Conservation (phyloP, 2,329 filamentous ascomycete species). For the Xylariaceae sp. region DNA sequence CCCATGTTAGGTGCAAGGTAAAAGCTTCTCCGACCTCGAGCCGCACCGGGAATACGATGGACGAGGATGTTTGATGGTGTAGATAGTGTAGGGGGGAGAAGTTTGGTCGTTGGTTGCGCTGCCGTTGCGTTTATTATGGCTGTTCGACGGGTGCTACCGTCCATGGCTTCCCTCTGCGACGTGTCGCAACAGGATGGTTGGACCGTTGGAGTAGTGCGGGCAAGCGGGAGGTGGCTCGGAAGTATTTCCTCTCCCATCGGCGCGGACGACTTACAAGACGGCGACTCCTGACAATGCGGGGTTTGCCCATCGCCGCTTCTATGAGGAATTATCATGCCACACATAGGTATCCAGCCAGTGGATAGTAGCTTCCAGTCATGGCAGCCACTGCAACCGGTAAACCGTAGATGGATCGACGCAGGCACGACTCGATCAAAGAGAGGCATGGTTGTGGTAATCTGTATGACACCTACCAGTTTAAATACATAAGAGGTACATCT, state of each 20-base stretch:
- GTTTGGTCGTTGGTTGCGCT: not conserved
- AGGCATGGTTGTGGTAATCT: no score
- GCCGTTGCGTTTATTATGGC: not conserved
- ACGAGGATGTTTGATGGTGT: not conserved
- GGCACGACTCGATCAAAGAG: no score
- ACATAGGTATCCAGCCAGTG: not conserved
- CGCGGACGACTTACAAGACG: conserved; percentile 14
- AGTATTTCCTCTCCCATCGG: conserved; percentile 13
- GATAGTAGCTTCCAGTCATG: not conserved
- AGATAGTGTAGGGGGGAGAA: no score
- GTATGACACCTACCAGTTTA: no score
- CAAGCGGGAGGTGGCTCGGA: conserved; percentile 9
- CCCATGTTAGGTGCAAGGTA: conserved; percentile 3
- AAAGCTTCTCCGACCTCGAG: no score
- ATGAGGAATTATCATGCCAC: conserved; percentile 3
- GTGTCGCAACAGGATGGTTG: conserved; percentile 8
- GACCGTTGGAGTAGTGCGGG: not conserved
- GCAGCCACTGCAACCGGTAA: not conserved
- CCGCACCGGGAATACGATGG: no score
- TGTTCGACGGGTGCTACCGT: not conserved
- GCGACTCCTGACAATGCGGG: conserved; percentile 18
- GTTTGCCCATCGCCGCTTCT: conserved; percentile 16
- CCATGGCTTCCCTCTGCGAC: conserved; percentile 6
- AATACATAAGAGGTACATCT: no score
- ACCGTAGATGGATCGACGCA: no score